Evolutionary conservation across 768 basidiomycete species (phyloP), one percentile per base, ranked within the genome.

Genomic region (Strobilomyces dryophilus): DNA sequence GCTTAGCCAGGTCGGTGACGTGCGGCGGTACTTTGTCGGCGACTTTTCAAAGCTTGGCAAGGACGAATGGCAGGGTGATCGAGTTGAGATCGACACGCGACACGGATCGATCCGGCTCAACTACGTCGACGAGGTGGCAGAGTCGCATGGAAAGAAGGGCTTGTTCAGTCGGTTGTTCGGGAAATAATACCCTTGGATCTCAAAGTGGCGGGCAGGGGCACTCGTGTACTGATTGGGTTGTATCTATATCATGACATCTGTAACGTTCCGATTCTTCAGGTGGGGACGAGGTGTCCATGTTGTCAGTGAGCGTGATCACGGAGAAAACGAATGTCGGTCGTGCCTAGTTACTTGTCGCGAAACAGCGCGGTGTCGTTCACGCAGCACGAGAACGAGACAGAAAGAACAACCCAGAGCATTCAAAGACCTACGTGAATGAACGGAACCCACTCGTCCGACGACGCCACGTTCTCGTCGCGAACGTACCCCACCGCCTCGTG

Each of bases 21-120:
- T 37, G 8, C 58, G 52, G 27, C 53, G 60, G 39, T 68, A 56
- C 45, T 70, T 68, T 54, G 24, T 68, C 20, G 66, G 68, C 2
- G 53, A 68, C 42, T 60, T 68, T 14, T 2, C 18, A 2, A 10
- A 18, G 15, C 18, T 70, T 7, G 54, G 55, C 8, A 57, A 56
- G 5, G 54, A 18, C 5, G 51, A 37, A 5, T 68, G 68, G 68
- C 31, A 37, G 2, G 68, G 66, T 0, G 58, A 63, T 21, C 50
- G 55, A 20, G 31, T 68, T 5, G 56, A 53, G 26, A 12, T 63
- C 10, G 58, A 64, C 8, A 18, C 55, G 3, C 12, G 8, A 6
- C 53, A 66, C 39, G 68, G 64, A 6, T 56, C 32, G 6, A 45
- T 70, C 11, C 41, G 47, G 8, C 1, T 68, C 32, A 61, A 44